Base-by-base conservation (phyloP, 176 grass and related monocot species). In the Rhipidocladum racemiflorum region DNA sequence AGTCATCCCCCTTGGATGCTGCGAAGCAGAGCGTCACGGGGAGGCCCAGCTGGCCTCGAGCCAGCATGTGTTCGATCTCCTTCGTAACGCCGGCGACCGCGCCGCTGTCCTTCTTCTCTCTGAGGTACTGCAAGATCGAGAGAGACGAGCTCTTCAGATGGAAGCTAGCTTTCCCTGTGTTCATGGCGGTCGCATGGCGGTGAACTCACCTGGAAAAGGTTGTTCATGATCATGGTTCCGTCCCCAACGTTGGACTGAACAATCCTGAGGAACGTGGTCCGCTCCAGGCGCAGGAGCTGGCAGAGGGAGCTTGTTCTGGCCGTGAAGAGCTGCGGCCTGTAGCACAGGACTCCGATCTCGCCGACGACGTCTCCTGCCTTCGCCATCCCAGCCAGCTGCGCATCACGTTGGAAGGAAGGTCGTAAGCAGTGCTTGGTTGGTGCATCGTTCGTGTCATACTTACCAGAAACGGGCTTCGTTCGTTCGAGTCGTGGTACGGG, bases 261-360 rank as follows among this genome's bases (percentile, higher is more conserved):
- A 0, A 92, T 75, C 72, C 61, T 69, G 70, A 94, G 85, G 65
- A 97, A 94, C 0, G 38, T 15, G 9, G 84, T 59, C 2, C 92
- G 90, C 67, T 89, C 89, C 51, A 97, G 68, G 76, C 92, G 88
- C 68, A 97, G 83, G 35, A 97, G 77, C 74, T 94, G 95, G 81
- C 90, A 83, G 59, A 97, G 78, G 54, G 88, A 87, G 74, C 74
- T 72, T 0, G 95, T 97, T 35, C 95, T 76, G 53, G 79, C 88
- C 2, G 95, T 94, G 83, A 89, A 92, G 18, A 92, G 67, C 78
- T 97, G 95, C 7, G 92, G 95, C 70, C 84, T 89, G 72, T 97
- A 92, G 75, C 90, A 97, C 46, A 97, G 88, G 21, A 94, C 84
- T 0, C 92, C 95, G 25, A 97, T 88, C 74, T 94, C 95, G 59